Evolutionary conservation across 2,329 filamentous ascomycete genomes (phyloP), one percentile per base, ranked within the genome.

Genomic region (Aspergillus thermomutatus): DNA sequence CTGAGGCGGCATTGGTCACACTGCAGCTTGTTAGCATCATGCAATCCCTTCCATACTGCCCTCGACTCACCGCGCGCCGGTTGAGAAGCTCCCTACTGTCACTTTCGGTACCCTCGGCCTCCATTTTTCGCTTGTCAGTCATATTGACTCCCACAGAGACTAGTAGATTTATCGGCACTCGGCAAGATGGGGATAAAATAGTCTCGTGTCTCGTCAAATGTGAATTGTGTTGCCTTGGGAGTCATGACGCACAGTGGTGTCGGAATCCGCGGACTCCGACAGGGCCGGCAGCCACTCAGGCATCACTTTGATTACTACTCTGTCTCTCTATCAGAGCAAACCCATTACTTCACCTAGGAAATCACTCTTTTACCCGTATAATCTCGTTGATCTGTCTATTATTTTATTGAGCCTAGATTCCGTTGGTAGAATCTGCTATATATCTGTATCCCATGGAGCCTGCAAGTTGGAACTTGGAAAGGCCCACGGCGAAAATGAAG

Each of bases 1-100:
- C 71, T 60, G 23, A 64, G 50, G 11, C 71, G 70, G 31, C 71
- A 73, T 62, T 72, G 70, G 52, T 73, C 70, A 55, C 71, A 73
- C 71, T 73, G 60, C 26, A 37, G 21, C 45, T 50, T 26, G 28
- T 63, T 50, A 59, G 57, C 28, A 26, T 19, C 17, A 17, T 40
- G 14, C 26, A 37, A 46, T 45, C 40, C 46, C 25, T 23, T 53
- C 26, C 37, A 43, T 27, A 43, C 10, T 11, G 31, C 45, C 31
- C 14, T 23, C 27, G 40, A 71, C 71, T 60, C 64, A 73, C 71
- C 45, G 71, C 71, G 52, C 69, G 71, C 60, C 64, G 54, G 53
- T 59, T 58, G 43, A 65, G 51, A 31, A 49, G 49, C 27, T 66
- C 64, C 23, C 55, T 63, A 48, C 58, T 52, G 23, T 67, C 69